Evolutionary conservation across 305 asterid species (phyloP).

Genomic region (Coffea humblotiana): DNA sequence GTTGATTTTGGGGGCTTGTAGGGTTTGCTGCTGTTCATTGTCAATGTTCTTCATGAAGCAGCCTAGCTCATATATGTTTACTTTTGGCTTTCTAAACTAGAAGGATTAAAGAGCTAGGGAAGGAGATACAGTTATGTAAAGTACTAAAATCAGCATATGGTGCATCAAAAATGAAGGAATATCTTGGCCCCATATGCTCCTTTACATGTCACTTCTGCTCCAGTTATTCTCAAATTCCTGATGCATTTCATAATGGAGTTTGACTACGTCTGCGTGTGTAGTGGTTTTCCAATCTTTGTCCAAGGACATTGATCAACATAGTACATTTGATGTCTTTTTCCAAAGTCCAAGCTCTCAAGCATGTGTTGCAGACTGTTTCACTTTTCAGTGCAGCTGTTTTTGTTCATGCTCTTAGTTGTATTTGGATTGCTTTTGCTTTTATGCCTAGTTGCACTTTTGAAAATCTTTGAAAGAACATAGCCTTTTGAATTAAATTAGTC

Average conservation of each 20-base stretch:
- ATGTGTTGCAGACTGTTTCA: not conserved
- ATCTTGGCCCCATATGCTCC: not conserved
- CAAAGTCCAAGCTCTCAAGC: no score
- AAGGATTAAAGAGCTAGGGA: not conserved
- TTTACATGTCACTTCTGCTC: not conserved
- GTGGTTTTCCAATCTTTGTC: not conserved
- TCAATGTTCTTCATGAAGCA: not conserved
- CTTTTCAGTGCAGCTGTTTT: not conserved
- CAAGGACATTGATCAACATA: not conserved
- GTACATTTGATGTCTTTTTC: not conserved
- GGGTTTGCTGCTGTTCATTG: not conserved
- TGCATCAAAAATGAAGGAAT: not conserved
- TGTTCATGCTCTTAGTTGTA: not conserved
- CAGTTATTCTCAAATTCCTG: not conserved
- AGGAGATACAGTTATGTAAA: not conserved
- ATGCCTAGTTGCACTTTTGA: not conserved
- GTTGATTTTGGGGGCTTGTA: not conserved
- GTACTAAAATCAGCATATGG: not conserved
- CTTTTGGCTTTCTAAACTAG: not conserved
- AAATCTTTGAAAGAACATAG: not conserved
- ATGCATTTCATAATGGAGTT: not conserved
- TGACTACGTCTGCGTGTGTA: not conserved
- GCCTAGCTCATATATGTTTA: not conserved
- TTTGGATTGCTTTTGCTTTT: not conserved
- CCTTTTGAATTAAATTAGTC: not conserved